Percentiles rank a stretch among this genome's conserved stretches.
Evolutionary conservation across 192 early-diverging fungal species (phyloP).

Genomic region (Lunasporangiospora selenospora): DNA sequence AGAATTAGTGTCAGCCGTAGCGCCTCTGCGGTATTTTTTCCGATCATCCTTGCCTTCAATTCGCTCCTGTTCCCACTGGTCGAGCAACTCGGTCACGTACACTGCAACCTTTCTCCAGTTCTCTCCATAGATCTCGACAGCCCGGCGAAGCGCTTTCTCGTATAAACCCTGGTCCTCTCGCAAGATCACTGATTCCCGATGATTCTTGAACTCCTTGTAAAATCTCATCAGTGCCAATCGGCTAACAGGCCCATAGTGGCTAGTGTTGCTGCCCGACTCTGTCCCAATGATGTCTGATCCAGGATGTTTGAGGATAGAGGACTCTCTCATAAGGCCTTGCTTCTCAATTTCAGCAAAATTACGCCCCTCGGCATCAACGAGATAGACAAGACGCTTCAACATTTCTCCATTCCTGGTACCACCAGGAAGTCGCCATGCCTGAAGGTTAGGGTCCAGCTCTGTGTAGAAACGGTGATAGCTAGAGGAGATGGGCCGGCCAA

Average conservation of each 20-base stretch:
- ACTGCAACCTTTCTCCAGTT: constrained; percentile 36
- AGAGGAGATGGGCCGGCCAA: constrained; percentile 10
- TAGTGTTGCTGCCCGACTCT: not conserved
- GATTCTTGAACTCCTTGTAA: constrained; percentile 10
- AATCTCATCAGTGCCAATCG: constrained; percentile 7
- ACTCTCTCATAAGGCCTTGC: constrained; percentile 10
- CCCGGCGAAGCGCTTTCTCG: constrained; percentile 3
- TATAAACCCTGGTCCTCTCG: not conserved
- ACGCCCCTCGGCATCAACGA: constrained; percentile 16
- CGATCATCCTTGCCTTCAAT: too few species aligned
- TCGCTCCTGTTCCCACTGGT: too few species aligned
- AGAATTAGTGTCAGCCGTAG: too few species aligned
- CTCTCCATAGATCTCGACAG: constrained; percentile 40
- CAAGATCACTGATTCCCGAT: not conserved
- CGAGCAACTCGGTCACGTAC: constrained; percentile 5
- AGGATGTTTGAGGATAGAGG: not conserved
- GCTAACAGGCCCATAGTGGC: not conserved
- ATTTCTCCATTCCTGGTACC: constrained; percentile 11
- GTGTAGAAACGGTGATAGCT: constrained; percentile 33
- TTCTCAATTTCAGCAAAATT: constrained; percentile 12
- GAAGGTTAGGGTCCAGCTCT: constrained; percentile 16
- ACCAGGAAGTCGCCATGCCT: constrained; percentile 18
- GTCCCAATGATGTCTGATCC: not conserved
- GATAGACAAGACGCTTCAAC: constrained; percentile 16
- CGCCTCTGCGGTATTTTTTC: too few species aligned